Conservation (phyloP, 257 asterid genomes). For the Ligustrum vulgare region DNA sequence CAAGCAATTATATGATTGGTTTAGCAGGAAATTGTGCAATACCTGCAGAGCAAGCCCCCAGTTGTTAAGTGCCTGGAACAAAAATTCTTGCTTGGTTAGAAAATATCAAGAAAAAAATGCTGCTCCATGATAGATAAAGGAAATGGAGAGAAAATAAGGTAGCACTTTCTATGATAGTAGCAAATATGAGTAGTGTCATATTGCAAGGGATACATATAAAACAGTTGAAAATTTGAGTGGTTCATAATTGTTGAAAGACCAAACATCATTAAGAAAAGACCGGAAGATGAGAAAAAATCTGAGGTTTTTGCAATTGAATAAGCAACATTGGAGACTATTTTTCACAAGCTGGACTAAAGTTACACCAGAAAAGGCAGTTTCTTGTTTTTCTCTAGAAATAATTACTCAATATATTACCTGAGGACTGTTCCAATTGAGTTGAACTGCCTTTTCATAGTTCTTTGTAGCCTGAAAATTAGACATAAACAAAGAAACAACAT, state of each 20-base stretch:
- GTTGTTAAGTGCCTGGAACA: slow-evolving; percentile 91
- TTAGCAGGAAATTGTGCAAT: slow-evolving; percentile 19
- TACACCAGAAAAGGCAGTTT: slow-evolving; percentile 9
- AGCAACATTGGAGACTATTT: neutral
- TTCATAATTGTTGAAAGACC: neutral
- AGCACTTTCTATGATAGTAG: neutral
- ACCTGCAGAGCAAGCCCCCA: slow-evolving; percentile 99
- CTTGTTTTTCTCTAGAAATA: slow-evolving; percentile 6
- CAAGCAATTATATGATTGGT: neutral
- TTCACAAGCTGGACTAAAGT: slow-evolving; percentile 15
- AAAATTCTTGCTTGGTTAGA: slow-evolving; percentile 32
- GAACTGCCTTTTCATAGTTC: slow-evolving; percentile 92
- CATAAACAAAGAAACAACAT: slow-evolving; percentile 18
- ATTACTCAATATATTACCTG: slow-evolving; percentile 58
- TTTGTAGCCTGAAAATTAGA: slow-evolving; percentile 73
- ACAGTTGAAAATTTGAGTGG: neutral
- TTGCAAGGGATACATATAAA: neutral
- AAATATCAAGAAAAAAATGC: slow-evolving; percentile 11
- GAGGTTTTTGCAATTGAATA: neutral
- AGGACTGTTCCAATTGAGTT: slow-evolving; percentile 99
- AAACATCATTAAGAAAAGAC: neutral
- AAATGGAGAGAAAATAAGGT: neutral
- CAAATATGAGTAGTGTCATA: neutral
- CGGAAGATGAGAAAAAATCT: neutral
- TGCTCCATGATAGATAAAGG: neutral